Base-by-base conservation (phyloP, 768 basidiomycete genomes). In the Suillus subluteus region DNA sequence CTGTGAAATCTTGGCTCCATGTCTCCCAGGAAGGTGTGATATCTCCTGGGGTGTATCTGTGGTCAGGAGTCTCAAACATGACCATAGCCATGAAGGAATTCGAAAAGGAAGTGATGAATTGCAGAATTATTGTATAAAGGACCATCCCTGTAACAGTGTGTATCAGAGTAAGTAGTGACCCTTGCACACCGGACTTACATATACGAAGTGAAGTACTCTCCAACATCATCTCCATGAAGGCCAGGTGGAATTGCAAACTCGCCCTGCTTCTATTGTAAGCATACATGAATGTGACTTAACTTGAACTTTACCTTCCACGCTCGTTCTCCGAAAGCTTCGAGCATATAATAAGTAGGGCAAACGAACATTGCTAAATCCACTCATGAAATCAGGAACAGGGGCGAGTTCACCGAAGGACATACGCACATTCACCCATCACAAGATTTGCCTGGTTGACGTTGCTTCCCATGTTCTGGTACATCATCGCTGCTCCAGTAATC, bases 351-450 rank as follows among this genome's bases (percentile, higher is more conserved):
- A 6, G 66, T 67, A 0, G 74, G 72, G 52, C 73, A 75, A 13
- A 70, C 63, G 35, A 76, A 70, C 40, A 78, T 76, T 0, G 77
- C 78, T 79, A 15, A 38, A 59, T 30, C 16, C 23, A 41, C 23
- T 3, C 58, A 59, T 59, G 16, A 41, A 40, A 21, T 41, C 16
- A 59, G 58, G 23, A 18, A 16, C 0, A 59, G 16, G 15, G 6
- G 26, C 9, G 16, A 59, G 9, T 41, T 30, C 23, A 15, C 1
- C 16, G 4, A 12, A 21, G 23, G 16, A 26, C 16, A 62, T 13
- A 68, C 73, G 48, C 65, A 84, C 83, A 69, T 73, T 85, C 83
- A 4, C 80, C 77, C 74, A 80, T 79, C 26, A 81, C 79, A 1
- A 72, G 70, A 12, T 62, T 74, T 4, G 73, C 79, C 65, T 82